Percentiles rank a stretch among this genome's conserved stretches.
These are phyloP conservation scores for Neopestalotiopsis sp. DNA, from an alignment of 2,329 filamentous ascomycete species.

Conservation along the genomic window DNA sequence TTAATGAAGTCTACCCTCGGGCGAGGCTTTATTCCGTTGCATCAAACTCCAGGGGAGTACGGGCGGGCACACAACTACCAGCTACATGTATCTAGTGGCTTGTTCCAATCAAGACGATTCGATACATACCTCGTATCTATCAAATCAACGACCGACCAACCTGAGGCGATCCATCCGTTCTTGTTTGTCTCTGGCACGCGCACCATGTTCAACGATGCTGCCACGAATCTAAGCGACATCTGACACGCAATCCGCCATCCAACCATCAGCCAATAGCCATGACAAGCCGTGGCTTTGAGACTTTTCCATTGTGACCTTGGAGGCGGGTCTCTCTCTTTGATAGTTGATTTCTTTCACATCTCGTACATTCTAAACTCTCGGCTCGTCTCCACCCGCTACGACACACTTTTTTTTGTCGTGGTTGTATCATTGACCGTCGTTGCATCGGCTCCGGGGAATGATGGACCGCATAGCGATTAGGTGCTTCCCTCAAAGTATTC, in stretches of 20 bases:
- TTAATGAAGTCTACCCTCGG: background rate
- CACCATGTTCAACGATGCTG: background rate
- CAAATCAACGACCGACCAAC: background rate
- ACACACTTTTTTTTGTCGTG: background rate
- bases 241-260: conserved; percentile 10
- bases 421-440: conserved; percentile 6
- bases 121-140: background rate
- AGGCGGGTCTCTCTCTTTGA: background rate
- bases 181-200: background rate
- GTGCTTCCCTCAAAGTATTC: background rate
- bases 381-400: conserved; percentile 1
- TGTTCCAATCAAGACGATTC: background rate
- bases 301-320: background rate
- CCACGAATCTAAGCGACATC: conserved; percentile 15
- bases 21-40: background rate
- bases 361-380: background rate
- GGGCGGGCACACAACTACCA: too few species aligned
- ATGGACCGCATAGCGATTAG: too few species aligned
- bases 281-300: background rate
- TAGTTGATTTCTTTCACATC: background rate
- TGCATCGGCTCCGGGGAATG: conserved; percentile 19
- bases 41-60: background rate
- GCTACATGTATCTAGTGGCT: background rate
- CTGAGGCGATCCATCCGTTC: background rate
- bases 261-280: background rate